Base-by-base conservation (phyloP, 2,329 filamentous ascomycete genomes). In the Metarhizium rileyi region DNA sequence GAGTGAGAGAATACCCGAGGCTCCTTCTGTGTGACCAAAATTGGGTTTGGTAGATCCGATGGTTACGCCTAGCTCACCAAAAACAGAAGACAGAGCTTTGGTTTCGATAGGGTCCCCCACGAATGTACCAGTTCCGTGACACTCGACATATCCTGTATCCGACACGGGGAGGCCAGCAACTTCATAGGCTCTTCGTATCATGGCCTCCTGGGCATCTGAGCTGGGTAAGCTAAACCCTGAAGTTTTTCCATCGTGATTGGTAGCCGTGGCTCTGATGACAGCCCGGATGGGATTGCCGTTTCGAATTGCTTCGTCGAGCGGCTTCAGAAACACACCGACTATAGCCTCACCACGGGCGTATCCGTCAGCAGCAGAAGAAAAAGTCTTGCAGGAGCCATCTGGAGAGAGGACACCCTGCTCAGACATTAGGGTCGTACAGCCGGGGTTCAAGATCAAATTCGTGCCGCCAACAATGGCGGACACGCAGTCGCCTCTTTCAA, bases 311-410 rank as follows among this genome's bases (percentile, higher is more conserved):
- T 71, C 66, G 3, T 64, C 60, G 0, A 79, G 57, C 0, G 57
- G 63, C 59, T 79, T 79, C 0, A 80, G 51, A 5, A 71, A 61
- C 5, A 79, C 49, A 6, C 66, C 62, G 2, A 59, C 68, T 14
- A 72, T 56, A 5, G 70, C 76, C 52, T 80, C 77, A 2, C 71
- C 76, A 5, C 74, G 66, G 0, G 64, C 73, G 50, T 77, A 80
- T 0, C 77, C 77, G 48, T 75, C 64, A 0, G 73, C 76, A 7
- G 62, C 57, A 2, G 65, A 60, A 40, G 74, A 72, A 51, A 72
- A 75, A 1, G 62, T 62, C 45, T 63, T 59, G 42, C 59, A 59
- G 26, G 62, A 52, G 26, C 63, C 67, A 1, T 61, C 57, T 1
- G 61, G 56, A 3, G 65, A 67, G 4, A 74, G 55, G 0, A 71